Evolutionary conservation across 352 stramenopile genomes (phyloP), one percentile per base, ranked within the genome.

Genomic region (Pythium diclinum): DNA sequence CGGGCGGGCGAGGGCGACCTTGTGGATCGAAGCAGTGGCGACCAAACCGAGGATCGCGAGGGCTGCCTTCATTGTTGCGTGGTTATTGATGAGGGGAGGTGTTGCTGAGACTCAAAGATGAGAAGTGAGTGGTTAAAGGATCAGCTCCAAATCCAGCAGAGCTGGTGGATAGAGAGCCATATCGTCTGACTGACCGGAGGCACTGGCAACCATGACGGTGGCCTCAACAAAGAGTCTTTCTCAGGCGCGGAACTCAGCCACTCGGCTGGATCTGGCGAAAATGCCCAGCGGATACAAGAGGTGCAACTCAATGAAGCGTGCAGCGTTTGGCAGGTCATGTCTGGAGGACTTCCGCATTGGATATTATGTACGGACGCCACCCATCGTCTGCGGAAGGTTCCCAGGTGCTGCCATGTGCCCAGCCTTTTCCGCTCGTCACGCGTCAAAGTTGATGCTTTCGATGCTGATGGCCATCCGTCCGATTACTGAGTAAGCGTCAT

Each of bases 201-300:
- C 36, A 5, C 10, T n/a, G 36, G 36, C 36, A 42, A 17, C 36
- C 36, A 17, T 17, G 36, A 17, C 9, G 10, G 4, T 51, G n/a
- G 8, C n/a, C 6, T 51, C 44, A 51, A 51, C 19, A n/a, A 51
- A 51, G 44, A 51, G 6, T n/a, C n/a, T 14, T 46, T 49, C 11
- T 16, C 14, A 17, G 38, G 42, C 6, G n/a, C 3, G 44, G 44
- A 51, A 51, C 44, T 28, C 44, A 51, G 44, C 44, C 19, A 51
- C 19, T 13, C 44, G n/a, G 10, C 44, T 51, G 44, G 44, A 28
- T 51, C 21, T 51, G 17, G 14, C 44, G 44, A 51, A 51, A 51
- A 51, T 51, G 44, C 44, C 17, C 44, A 51, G 44, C 19, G 44
- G 44, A 51, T 51, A 51, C 44, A 51, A 51, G 44, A 30, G 44